Evolutionary conservation across 2,329 filamentous ascomycete genomes (phyloP).

Genomic region (Diplodia sapinea): DNA sequence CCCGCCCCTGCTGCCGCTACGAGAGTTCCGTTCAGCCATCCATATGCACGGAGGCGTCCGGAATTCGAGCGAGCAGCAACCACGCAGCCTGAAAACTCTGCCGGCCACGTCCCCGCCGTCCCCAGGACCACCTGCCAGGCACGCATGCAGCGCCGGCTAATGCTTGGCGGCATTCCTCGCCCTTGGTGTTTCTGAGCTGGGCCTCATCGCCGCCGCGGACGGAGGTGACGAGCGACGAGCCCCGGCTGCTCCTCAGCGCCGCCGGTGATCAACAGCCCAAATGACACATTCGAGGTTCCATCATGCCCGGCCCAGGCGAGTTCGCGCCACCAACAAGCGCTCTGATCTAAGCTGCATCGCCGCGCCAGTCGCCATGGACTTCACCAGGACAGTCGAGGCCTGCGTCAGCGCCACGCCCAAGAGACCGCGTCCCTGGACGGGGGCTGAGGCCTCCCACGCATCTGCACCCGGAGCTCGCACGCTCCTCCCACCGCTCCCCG

Average conservation of each 20-base stretch:
- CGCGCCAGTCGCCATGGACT: constrained; percentile 17
- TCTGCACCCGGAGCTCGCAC: constrained; percentile 17
- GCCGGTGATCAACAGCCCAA: constrained; percentile 21
- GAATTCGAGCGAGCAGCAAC: constrained; percentile 15
- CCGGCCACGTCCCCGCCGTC: not conserved
- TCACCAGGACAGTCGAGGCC: constrained; percentile 22
- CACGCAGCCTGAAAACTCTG: not conserved
- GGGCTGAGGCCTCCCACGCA: constrained; percentile 25
- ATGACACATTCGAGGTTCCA: constrained; percentile 28
- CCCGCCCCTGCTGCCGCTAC: constrained; percentile 7
- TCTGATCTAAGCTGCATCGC: constrained; percentile 25
- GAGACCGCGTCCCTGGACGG: not conserved
- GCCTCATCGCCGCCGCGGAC: not conserved
- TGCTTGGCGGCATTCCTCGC: constrained; percentile 29
- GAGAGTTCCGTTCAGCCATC: constrained; percentile 14
- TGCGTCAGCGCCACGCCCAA: constrained; percentile 27
- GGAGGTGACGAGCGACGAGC: not conserved
- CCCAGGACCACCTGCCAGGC: constrained; percentile 23
- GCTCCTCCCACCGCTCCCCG: constrained; percentile 19
- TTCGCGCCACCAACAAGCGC: constrained; percentile 26
- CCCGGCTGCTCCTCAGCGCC: constrained; percentile 8
- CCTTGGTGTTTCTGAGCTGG: constrained; percentile 28
- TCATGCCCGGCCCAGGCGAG: constrained; percentile 22
- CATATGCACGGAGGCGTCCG: constrained; percentile 16
- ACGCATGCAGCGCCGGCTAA: constrained; percentile 16